Percentiles rank a stretch among this genome's conserved stretches.
phyloP scores from a whole-genome alignment of 768 basidiomycete genomes.

The Russula olivacea region DNA sequence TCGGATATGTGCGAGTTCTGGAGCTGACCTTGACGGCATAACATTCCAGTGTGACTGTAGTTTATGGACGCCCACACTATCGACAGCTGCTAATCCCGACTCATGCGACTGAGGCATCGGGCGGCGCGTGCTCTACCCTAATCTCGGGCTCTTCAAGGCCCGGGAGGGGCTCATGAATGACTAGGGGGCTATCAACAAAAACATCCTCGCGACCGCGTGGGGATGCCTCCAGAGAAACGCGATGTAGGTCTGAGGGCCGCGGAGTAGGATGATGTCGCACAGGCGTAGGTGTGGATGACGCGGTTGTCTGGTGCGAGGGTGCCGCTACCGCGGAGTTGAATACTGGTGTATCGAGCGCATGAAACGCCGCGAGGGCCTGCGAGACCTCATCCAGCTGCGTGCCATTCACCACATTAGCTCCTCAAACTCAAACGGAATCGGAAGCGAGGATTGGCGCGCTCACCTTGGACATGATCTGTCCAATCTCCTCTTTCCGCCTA shows the following conservation, averaged over 20 bases:
- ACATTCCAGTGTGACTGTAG: neutral
- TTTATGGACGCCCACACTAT: neutral
- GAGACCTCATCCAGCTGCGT: conserved; percentile 52
- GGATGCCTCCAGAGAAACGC: conserved; percentile 10
- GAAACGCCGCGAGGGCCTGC: conserved; percentile 39
- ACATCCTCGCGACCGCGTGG: conserved; percentile 9
- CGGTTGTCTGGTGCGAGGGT: conserved; percentile 32
- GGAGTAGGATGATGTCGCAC: conserved; percentile 23
- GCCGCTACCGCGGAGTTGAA: conserved; percentile 31
- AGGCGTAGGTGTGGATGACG: conserved; percentile 30
- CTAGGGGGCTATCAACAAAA: conserved; percentile 35
- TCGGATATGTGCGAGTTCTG: no score
- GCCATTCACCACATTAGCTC: neutral
- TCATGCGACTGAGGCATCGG: neutral
- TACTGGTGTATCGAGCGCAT: conserved; percentile 39
- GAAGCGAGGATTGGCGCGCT: conserved; percentile 27
- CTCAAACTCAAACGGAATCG: neutral
- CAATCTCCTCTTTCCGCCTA: conserved; percentile 61
- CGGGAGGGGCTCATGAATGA: conserved; percentile 25
- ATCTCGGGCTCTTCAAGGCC: conserved; percentile 9
- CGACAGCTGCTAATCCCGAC: neutral
- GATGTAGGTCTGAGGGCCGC: conserved; percentile 26
- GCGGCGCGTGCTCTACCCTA: neutral
- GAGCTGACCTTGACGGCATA: no score
- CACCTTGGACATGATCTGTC: conserved; percentile 71